A percentile compares a stretch with the other conserved stretches of the same genome.
phyloP scores from a whole-genome alignment of 495 filamentous ascomycete species.

The Aspergillus affinis region DNA sequence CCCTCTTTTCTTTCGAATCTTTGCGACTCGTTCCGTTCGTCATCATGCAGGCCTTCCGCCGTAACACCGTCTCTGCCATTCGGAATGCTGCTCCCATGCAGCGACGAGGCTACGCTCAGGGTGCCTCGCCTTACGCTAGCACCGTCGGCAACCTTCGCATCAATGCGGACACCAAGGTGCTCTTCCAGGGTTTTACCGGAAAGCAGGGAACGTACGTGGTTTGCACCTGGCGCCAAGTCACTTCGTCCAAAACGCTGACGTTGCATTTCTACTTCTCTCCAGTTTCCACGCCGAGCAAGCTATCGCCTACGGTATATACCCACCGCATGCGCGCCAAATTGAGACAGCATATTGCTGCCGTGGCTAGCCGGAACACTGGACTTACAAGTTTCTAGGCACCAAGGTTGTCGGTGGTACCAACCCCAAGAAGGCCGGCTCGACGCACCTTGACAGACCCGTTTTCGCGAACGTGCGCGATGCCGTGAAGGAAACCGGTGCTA shows the following conservation, averaged over 20 bases:
- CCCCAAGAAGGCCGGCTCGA: slow-evolving; percentile 93
- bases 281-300: slow-evolving; percentile 98
- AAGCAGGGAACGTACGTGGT: slow-evolving; percentile 93
- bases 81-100: slow-evolving; percentile 49
- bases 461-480: slow-evolving; percentile 89
- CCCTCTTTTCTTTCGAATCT: slow-evolving; percentile 21
- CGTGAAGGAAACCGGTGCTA: slow-evolving; percentile 86
- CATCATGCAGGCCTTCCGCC: slow-evolving; percentile 56
- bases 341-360: slow-evolving; percentile 12
- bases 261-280: slow-evolving; percentile 22
- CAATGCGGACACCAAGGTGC: slow-evolving; percentile 85
- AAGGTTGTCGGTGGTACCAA: slow-evolving; percentile 98
- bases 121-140: slow-evolving; percentile 68
- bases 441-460: slow-evolving; percentile 88
- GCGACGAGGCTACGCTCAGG: slow-evolving; percentile 68
- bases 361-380: slow-evolving; percentile 18
- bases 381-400: slow-evolving; percentile 64
- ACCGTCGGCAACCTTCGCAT: slow-evolving; percentile 92
- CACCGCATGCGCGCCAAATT: slow-evolving; percentile 1
- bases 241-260: slow-evolving; percentile 40
- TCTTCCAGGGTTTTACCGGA: slow-evolving; percentile 98
- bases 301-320: slow-evolving; percentile 84
- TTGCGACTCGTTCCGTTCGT: slow-evolving; percentile 10
- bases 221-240: background rate
- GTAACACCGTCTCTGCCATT: slow-evolving; percentile 49